These are phyloP conservation scores for Solanum tarapatanum DNA, from an alignment of 257 asterid genomes.

Conservation along the genomic window DNA sequence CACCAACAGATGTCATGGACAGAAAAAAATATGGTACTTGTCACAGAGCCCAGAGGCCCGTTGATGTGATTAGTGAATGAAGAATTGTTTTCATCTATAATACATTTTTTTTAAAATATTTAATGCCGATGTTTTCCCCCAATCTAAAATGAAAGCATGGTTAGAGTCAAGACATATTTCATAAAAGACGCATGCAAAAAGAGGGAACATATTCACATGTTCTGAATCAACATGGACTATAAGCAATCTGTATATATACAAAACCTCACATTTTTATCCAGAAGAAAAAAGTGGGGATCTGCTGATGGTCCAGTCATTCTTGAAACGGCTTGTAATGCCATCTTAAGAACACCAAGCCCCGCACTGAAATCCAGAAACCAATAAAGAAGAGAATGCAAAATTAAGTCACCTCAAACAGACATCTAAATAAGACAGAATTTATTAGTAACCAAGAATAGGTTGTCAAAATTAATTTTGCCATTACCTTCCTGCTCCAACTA, in stretches of 20 bases:
- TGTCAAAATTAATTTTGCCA: background rate
- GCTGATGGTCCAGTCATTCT: constrained; percentile 77
- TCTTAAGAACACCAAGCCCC: constrained; percentile 99
- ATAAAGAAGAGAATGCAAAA: background rate
- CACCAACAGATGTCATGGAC: background rate
- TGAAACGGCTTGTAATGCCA: constrained; percentile 89
- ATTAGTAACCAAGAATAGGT: constrained; percentile 10
- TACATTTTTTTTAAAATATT: fast-evolving
- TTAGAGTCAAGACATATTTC: background rate
- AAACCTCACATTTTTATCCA: constrained; percentile 79
- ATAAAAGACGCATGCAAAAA: background rate
- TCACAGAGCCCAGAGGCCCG: background rate
- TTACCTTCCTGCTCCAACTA: constrained; percentile 99
- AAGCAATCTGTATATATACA: background rate
- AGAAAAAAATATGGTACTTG: background rate
- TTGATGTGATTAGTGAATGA: background rate
- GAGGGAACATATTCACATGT: background rate
- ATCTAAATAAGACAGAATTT: background rate
- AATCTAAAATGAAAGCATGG: background rate
- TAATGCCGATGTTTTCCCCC: background rate
- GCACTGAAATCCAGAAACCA: constrained; percentile 60
- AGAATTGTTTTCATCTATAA: background rate
- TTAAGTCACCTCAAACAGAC: background rate
- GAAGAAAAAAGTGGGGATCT: constrained; percentile 86
- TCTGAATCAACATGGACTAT: background rate